Conservation (phyloP, 495 filamentous ascomycete genomes). For the Saxophila tyrrhenica region DNA sequence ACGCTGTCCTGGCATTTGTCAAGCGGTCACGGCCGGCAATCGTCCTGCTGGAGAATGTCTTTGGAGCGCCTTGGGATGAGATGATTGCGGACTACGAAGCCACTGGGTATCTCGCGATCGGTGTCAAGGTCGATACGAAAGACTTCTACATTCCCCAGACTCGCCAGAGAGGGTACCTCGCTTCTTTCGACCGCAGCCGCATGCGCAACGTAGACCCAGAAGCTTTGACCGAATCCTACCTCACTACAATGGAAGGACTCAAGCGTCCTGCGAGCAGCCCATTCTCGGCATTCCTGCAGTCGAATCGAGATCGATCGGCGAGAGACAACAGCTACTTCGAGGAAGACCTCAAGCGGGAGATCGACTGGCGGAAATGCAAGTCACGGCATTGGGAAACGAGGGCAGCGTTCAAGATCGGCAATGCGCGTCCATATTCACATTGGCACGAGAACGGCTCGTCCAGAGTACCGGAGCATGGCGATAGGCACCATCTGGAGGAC, state of each 20-base stretch:
- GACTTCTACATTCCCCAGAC: constrained; percentile 74
- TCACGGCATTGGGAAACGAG: constrained; percentile 39
- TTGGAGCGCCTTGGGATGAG: constrained; percentile 47
- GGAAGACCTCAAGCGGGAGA: constrained; percentile 23
- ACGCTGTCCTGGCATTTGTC: constrained; percentile 47
- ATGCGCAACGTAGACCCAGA: constrained; percentile 20
- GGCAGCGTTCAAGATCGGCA: constrained; percentile 37
- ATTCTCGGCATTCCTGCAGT: constrained; percentile 49
- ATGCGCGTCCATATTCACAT: constrained; percentile 39
- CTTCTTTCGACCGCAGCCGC: constrained; percentile 42
- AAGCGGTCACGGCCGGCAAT: constrained; percentile 43
- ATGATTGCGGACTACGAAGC: constrained; percentile 32
- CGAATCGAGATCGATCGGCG: constrained; percentile 36
- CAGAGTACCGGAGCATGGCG: constrained; percentile 44
- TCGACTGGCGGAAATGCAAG: constrained; percentile 49
- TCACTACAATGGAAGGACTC: constrained; percentile 33
- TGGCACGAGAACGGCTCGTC: constrained; percentile 44
- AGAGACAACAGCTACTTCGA: constrained; percentile 22
- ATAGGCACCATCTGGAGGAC: constrained; percentile 36
- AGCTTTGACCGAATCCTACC: constrained; percentile 27
- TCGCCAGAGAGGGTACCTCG: constrained; percentile 57
- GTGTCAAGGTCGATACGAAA: constrained; percentile 52
- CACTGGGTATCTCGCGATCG: constrained; percentile 44
- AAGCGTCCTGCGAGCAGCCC: constrained; percentile 51
- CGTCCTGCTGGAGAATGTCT: constrained; percentile 67